Evolutionary conservation across 352 stramenopile genomes (phyloP).

Genomic region (Stramenopiles sp.): DNA sequence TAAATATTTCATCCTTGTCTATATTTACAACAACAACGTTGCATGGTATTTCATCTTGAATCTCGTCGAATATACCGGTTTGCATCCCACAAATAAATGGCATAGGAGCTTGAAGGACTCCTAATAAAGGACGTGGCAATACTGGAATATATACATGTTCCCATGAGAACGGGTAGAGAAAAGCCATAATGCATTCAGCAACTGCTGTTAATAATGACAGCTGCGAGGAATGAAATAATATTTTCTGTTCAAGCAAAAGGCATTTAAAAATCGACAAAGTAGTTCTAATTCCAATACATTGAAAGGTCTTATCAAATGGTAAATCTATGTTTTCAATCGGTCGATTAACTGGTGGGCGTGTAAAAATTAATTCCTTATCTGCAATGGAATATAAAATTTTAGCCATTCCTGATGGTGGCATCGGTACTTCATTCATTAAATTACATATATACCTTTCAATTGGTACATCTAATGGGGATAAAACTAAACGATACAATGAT

Average conservation of each 20-base stretch:
- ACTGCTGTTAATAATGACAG: constrained; percentile 56
- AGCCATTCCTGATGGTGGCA: constrained; percentile 18
- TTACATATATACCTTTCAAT: constrained; percentile 25
- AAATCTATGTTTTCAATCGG: constrained; percentile 22
- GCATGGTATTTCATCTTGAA: no score
- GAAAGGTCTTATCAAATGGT: constrained; percentile 24
- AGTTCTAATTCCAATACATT: constrained; percentile 26
- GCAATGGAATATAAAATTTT: constrained; percentile 25
- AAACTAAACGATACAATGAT: constrained; percentile 24
- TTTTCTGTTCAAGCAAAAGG: constrained; percentile 51
- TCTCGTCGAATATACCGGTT: no score
- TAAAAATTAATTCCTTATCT: constrained; percentile 23
- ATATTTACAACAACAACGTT: no score
- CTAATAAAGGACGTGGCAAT: constrained; percentile 47
- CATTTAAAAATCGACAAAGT: constrained; percentile 21
- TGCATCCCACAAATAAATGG: constrained; percentile 61
- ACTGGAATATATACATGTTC: constrained; percentile 63
- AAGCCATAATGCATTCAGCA: constrained; percentile 48
- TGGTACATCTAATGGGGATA: constrained; percentile 12
- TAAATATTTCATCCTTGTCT: no score
- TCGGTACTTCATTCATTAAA: constrained; percentile 25
- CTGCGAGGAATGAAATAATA: constrained; percentile 53
- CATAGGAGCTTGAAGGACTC: constrained; percentile 63
- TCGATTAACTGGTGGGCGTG: constrained; percentile 25
- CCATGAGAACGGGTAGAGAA: constrained; percentile 61